These are phyloP conservation scores for Candida oleophila DNA, from an alignment of 805 yeast genomes.

Conservation along the genomic window DNA sequence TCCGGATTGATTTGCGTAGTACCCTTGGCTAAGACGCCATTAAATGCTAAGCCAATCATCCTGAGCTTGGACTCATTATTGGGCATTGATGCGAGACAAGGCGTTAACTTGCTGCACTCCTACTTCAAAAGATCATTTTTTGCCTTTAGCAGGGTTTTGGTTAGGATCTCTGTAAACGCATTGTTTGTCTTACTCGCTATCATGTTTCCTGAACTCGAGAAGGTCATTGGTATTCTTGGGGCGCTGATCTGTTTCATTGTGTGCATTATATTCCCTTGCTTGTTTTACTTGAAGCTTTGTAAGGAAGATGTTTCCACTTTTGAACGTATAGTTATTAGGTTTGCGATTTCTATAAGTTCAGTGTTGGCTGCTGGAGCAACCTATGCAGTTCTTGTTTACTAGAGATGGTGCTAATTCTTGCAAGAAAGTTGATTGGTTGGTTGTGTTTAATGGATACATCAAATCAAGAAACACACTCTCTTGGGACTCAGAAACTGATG, in stretches of 20 bases:
- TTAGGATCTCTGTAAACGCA: conserved; percentile 48
- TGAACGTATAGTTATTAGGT: conserved; percentile 40
- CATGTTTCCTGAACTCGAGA: conserved; percentile 75
- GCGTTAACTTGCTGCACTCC: not conserved
- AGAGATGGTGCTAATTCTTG: no score
- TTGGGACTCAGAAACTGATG: not conserved
- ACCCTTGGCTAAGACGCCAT: conserved; percentile 82
- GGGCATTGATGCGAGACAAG: conserved; percentile 23
- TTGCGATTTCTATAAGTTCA: conserved; percentile 45
- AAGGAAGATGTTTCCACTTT: conserved; percentile 35
- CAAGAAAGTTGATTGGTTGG: no score
- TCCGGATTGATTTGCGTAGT: conserved; percentile 74
- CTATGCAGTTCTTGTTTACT: conserved; percentile 37
- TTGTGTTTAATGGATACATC: no score
- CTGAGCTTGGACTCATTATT: conserved; percentile 63
- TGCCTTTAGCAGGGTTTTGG: conserved; percentile 16
- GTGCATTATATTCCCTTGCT: conserved; percentile 75
- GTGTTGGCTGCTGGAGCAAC: conserved; percentile 60
- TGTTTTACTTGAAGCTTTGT: conserved; percentile 65
- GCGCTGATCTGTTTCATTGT: conserved; percentile 76
- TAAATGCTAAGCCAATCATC: conserved; percentile 79
- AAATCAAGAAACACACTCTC: no score
- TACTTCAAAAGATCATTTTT: conserved; percentile 10
- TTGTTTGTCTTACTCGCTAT: conserved; percentile 60
- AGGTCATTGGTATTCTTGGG: conserved; percentile 78